phyloP scores from a whole-genome alignment of 495 filamentous ascomycete species.

The Penicillium paxilli region DNA sequence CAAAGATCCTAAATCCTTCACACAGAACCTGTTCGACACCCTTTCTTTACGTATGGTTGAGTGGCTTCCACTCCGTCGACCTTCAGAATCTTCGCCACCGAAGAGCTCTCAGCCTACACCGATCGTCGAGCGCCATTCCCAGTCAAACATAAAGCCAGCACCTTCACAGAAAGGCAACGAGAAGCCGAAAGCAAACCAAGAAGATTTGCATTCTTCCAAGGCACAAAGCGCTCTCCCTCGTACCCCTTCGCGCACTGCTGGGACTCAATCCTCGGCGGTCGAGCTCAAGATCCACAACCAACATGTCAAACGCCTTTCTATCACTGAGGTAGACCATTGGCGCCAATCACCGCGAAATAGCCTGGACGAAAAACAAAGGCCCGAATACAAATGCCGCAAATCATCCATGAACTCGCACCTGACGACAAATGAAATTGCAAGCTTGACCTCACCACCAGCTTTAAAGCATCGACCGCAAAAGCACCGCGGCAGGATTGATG shows the following conservation, averaged over 20 bases:
- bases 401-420: constrained; percentile 30
- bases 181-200: constrained; percentile 10
- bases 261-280: constrained; percentile 28
- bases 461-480: constrained; percentile 46
- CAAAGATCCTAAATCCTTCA: constrained; percentile 83
- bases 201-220: background rate
- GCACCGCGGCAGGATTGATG: constrained; percentile 36
- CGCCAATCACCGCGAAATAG: constrained; percentile 32
- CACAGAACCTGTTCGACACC: constrained; percentile 79
- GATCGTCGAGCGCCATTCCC: constrained; percentile 8
- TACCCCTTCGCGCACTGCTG: constrained; percentile 31
- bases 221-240: constrained; percentile 18
- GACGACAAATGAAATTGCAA: constrained; percentile 25
- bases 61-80: constrained; percentile 62
- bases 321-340: constrained; percentile 40
- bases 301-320: constrained; percentile 41
- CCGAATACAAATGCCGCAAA: constrained; percentile 33
- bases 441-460: constrained; percentile 42
- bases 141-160: constrained; percentile 7
- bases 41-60: constrained; percentile 76
- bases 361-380: constrained; percentile 34
- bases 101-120: constrained; percentile 3
- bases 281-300: constrained; percentile 41
- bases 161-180: constrained; percentile 5
- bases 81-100: constrained; percentile 22